Base-by-base conservation (phyloP, 2,329 filamentous ascomycete species). In the Metarhizium anisopliae region DNA sequence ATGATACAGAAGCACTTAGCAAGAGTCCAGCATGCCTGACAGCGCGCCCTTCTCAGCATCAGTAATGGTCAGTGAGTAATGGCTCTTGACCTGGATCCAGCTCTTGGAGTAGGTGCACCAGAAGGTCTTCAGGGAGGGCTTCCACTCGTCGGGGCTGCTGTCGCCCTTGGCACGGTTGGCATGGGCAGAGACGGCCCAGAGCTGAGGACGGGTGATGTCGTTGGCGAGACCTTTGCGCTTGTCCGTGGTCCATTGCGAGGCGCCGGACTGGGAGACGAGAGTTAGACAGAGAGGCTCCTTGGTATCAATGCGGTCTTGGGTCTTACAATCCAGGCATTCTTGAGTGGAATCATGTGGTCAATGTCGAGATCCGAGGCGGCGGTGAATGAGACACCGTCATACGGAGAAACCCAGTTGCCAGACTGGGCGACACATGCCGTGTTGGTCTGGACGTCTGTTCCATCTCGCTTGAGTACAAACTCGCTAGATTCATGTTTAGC, bases 281-380 rank as follows among this genome's bases (percentile, higher is more conserved):
- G 14, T 20, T 35, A 51, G n/a, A 50, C 52, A 30, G 51, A 50
- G 53, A 14, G n/a, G 13, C 49, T n/a, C 16, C 2, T 47, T 16
- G 10, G 38, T 2, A 35, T 30, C 8, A 51, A 14, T 14, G 40
- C 25, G 42, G 16, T 40, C 38, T 14, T 16, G 38, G 11, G 32
- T 70, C 76, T 64, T 61, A 84, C 81, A 59, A 87, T 83, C 89
- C 88, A 93, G 5, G 89, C 88, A 65, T 92, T 90, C 66, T 86
- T 85, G 58, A 95, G 69, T 1, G 90, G 89, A 2, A 95, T 87
- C 72, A 94, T 78, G 68, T 94, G 90, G 68, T 94, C 90, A 58
- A 94, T 93, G 62, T 93, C 88, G 1, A 94, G 69, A 62, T 92
- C 86, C 18, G 77, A 80, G 1, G 87, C 81, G 0, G 75, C 73